Percentiles rank a stretch among this genome's conserved stretches.
Evolutionary conservation across 2,329 filamentous ascomycete genomes (phyloP).

Genomic region (Grosmannia clavigera): DNA sequence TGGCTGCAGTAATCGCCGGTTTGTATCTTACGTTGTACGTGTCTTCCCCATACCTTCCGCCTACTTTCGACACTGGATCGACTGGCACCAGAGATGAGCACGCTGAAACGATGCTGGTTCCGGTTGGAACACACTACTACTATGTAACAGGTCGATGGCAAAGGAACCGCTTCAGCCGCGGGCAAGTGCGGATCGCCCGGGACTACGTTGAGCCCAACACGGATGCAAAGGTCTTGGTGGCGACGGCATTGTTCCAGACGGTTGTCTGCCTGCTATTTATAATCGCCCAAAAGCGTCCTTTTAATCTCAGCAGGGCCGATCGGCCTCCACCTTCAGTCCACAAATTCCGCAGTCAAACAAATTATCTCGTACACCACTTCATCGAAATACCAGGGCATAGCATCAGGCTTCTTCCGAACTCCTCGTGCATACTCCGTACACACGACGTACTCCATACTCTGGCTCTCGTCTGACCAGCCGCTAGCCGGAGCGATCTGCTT

Average conservation of each 20-base stretch:
- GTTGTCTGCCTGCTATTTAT: background rate
- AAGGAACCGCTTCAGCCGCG: background rate
- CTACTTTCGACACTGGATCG: background rate
- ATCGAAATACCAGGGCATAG: no score
- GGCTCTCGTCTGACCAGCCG: background rate
- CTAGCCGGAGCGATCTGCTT: background rate
- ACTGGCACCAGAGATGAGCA: background rate
- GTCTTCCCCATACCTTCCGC: background rate
- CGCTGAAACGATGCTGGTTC: background rate
- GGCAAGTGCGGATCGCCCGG: background rate
- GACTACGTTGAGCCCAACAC: background rate
- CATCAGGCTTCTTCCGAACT: background rate
- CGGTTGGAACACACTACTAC: background rate
- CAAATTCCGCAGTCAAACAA: background rate
- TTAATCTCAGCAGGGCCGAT: background rate
- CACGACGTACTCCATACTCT: no score
- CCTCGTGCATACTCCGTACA: background rate
- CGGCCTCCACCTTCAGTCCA: background rate
- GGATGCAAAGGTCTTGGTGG: background rate
- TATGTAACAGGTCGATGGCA: background rate
- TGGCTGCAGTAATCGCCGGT: background rate
- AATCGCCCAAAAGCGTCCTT: background rate
- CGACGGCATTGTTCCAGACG: background rate
- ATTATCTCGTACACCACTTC: no score
- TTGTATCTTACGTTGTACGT: background rate